Percentiles rank a stretch among this genome's conserved stretches.
Evolutionary conservation across 768 basidiomycete genomes (phyloP).

Genomic region (Arthromyces matolae): DNA sequence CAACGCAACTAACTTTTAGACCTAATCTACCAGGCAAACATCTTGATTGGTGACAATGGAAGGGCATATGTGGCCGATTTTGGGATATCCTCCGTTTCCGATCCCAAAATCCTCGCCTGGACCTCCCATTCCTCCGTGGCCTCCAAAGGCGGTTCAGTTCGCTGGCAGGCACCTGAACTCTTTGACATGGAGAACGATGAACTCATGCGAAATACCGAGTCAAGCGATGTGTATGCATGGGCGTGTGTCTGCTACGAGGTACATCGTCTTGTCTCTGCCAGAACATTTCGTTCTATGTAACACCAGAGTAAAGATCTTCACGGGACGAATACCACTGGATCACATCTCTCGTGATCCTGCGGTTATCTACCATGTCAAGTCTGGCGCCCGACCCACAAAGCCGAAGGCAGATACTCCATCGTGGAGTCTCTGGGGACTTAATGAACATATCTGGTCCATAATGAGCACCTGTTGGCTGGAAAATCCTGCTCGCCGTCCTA

Average conservation of each 20-base stretch:
- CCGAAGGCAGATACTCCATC: not conserved
- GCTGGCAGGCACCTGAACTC: not conserved
- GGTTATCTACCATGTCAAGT: not conserved
- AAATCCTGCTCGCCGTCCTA: not conserved
- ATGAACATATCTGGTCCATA: not conserved
- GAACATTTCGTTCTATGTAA: not conserved
- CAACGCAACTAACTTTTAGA: not conserved
- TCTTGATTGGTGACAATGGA: not conserved
- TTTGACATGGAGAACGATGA: not conserved
- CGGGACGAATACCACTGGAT: not conserved
- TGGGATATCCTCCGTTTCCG: not conserved
- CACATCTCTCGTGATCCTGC: not conserved
- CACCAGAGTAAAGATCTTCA: not conserved
- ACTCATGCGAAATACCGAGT: not conserved
- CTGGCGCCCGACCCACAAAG: not conserved
- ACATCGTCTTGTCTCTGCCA: not conserved
- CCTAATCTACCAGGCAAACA: not conserved
- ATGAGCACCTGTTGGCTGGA: not conserved
- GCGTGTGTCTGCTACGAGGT: not conserved
- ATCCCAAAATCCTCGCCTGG: not conserved
- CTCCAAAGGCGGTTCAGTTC: not conserved
- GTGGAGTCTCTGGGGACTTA: not conserved
- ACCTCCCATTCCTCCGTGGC: not conserved
- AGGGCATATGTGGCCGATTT: not conserved
- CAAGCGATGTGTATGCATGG: not conserved